Conservation (phyloP, 2,329 filamentous ascomycete genomes). For the Claviceps cyperi region DNA sequence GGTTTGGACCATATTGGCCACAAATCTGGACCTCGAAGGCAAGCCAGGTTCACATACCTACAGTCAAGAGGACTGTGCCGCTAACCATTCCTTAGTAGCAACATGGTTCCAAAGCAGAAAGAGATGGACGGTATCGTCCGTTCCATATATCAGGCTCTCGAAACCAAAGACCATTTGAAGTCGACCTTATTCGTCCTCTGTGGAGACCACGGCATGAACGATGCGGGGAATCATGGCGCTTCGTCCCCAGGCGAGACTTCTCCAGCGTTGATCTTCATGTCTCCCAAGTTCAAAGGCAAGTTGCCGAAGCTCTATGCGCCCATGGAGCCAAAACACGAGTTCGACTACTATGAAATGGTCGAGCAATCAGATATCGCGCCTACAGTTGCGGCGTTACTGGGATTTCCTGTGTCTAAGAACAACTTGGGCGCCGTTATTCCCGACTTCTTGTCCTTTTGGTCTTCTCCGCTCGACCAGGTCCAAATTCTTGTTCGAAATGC, state of each 20-base stretch:
- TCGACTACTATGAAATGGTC: conserved; percentile 71
- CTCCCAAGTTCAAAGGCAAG: conserved; percentile 58
- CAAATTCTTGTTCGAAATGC: conserved; percentile 66
- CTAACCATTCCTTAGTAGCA: conserved; percentile 38
- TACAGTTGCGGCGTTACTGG: conserved; percentile 72
- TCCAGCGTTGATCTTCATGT: conserved; percentile 79
- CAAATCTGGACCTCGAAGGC: conserved; percentile 80
- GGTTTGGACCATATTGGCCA: conserved; percentile 96
- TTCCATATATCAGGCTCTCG: conserved; percentile 62
- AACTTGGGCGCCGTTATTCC: conserved; percentile 77
- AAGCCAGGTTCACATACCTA: conserved; percentile 8
- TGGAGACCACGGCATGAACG: conserved; percentile 99
- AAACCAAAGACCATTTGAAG: conserved; percentile 52
- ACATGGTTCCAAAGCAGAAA: conserved; percentile 83
- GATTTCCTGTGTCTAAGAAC: conserved; percentile 78
- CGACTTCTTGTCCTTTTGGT: conserved; percentile 67
- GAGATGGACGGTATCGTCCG: conserved; percentile 85
- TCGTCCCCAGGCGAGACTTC: conserved; percentile 91
- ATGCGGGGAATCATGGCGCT: conserved; percentile 91
- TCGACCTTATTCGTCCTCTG: conserved; percentile 74
- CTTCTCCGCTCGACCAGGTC: conserved; percentile 33
- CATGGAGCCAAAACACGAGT: conserved; percentile 47
- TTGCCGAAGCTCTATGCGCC: conserved; percentile 34
- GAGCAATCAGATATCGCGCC: conserved; percentile 92
- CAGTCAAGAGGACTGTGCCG: neutral